Evolutionary conservation across 306 rosid species (phyloP).

Genomic region (Abrus precatorius): DNA sequence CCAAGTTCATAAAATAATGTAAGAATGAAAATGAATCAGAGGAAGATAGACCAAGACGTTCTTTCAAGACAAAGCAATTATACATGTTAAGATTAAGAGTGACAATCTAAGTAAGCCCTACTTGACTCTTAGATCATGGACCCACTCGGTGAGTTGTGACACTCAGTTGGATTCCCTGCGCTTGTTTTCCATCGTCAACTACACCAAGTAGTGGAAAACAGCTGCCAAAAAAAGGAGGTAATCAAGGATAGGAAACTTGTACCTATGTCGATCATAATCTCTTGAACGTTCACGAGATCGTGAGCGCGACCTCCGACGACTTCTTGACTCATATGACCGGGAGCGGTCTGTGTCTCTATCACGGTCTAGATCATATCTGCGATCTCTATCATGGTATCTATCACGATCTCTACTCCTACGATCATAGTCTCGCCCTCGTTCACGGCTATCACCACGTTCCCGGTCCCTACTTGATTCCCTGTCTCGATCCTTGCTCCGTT

Average conservation of each 20-base stretch:
- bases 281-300: conserved; percentile 81
- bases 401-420: conserved; percentile 91
- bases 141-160: neutral
- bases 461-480: conserved; percentile 83
- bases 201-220: neutral
- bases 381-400: conserved; percentile 84
- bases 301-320: conserved; percentile 85
- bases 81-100: neutral
- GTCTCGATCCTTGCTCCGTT: conserved; percentile 81
- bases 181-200: conserved; percentile 1
- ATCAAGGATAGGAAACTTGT: conserved; percentile 22
- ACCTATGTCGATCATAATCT: conserved; percentile 97
- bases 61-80: neutral
- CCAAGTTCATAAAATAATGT: neutral
- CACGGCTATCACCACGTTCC: conserved; percentile 78
- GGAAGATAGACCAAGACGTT: neutral
- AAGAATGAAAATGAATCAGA: neutral
- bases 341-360: conserved; percentile 76
- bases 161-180: neutral
- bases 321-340: conserved; percentile 77
- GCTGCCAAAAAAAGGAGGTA: neutral
- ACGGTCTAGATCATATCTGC: conserved; percentile 78
- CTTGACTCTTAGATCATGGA: neutral
- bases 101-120: conserved; percentile 1
- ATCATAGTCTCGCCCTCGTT: conserved; percentile 77